These are phyloP conservation scores for Ocimum tenuiflorum DNA, from an alignment of 257 asterid species.

Conservation along the genomic window DNA sequence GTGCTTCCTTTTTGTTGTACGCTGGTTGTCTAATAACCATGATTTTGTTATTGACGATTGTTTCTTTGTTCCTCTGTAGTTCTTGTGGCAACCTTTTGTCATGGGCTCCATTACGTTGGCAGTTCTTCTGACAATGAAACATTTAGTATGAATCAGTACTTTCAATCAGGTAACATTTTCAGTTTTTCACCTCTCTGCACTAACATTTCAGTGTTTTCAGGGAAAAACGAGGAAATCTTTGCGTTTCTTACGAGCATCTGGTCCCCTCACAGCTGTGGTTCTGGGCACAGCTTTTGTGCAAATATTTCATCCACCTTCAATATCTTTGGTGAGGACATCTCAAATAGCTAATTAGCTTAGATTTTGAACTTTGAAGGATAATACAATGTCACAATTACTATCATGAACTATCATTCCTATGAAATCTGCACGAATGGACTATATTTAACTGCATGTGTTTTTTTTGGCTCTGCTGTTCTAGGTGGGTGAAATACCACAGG, in stretches of 20 bases:
- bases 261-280: slow-evolving; percentile 96
- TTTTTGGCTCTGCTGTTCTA: slow-evolving; percentile 25
- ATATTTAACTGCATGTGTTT: neutral
- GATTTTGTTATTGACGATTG: slow-evolving; percentile 5
- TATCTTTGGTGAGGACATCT: slow-evolving; percentile 72
- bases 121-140: slow-evolving; percentile 80
- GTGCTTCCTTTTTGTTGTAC: neutral
- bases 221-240: slow-evolving; percentile 65
- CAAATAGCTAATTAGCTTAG: slow-evolving; percentile 18
- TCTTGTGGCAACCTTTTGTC: slow-evolving; percentile 82
- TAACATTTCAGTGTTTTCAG: slow-evolving; percentile 32
- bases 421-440: neutral
- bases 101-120: slow-evolving; percentile 82
- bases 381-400: neutral
- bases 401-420: slow-evolving; percentile 1
- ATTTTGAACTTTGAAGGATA: neutral
- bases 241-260: slow-evolving; percentile 81
- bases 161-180: slow-evolving; percentile 8
- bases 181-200: slow-evolving; percentile 15
- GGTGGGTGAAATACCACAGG: slow-evolving; percentile 99
- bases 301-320: slow-evolving; percentile 68
- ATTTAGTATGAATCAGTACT: slow-evolving; percentile 48
- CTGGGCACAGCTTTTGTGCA: slow-evolving; percentile 71
- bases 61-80: slow-evolving; percentile 38
- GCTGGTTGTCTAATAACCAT: slow-evolving; percentile 19